Percentiles rank a stretch among this genome's conserved stretches.
Evolutionary conservation across 2,329 filamentous ascomycete species (phyloP).

Genomic region (Pseudogymnoascus sp.): DNA sequence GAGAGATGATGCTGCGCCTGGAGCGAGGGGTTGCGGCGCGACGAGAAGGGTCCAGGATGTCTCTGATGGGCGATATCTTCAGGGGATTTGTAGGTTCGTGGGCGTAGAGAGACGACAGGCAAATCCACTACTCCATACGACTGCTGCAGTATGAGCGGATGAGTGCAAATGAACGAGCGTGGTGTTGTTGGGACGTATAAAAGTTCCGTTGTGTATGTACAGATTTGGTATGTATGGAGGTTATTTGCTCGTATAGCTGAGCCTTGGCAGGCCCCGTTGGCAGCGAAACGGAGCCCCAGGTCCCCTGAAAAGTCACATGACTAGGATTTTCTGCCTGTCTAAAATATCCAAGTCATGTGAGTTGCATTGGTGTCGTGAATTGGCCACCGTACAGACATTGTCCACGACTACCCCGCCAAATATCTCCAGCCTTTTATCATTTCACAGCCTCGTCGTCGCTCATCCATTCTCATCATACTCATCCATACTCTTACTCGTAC

Average conservation of each 20-base stretch:
- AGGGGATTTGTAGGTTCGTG: not conserved
- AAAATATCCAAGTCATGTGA: not conserved
- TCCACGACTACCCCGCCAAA: not conserved
- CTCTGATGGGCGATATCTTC: not conserved
- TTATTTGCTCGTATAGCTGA: conserved; percentile 10
- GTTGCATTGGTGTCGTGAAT: not conserved
- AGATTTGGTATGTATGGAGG: conserved; percentile 1
- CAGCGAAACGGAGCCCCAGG: conserved; percentile 9
- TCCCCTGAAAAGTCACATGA: conserved; percentile 1
- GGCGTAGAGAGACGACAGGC: not conserved
- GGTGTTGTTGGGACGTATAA: conserved; percentile 7
- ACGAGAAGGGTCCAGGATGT: conserved; percentile 4
- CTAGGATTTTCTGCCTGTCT: not conserved
- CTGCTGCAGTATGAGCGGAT: not conserved
- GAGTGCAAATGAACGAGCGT: not conserved
- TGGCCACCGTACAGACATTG: not conserved
- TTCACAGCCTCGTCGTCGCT: not conserved
- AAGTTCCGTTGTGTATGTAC: conserved; percentile 6
- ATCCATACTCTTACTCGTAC: not conserved
- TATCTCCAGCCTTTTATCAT: not conserved
- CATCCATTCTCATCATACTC: not conserved
- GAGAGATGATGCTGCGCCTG: conserved; percentile 3
- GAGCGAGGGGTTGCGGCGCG: conserved; percentile 11
- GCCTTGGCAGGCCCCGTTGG: not conserved
- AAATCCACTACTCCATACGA: not conserved